Base-by-base conservation (phyloP, 208 protist genomes). In the Lotmaria passim region DNA sequence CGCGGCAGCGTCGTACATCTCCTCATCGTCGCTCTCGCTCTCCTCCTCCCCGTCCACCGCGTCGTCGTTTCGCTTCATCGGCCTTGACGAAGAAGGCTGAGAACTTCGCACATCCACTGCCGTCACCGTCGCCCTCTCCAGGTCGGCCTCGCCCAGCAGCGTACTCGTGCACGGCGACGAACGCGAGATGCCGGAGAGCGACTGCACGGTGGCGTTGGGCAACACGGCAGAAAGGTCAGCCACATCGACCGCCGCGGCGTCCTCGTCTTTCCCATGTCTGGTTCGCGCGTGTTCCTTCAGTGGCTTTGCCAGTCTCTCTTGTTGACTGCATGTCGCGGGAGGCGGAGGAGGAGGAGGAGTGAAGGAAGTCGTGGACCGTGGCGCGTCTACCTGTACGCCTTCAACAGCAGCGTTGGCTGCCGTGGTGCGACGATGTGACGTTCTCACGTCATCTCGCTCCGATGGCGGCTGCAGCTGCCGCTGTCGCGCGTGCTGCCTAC, bases 181-280 rank as follows among this genome's bases (percentile, higher is more conserved):
- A 24, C 67, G 73, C 3, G 86, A 89, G 33, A 94, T 94, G 43
- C 83, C 86, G 7, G 85, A 91, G 51, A 94, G 67, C 1, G 89
- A 94, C 51, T 79, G 83, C n/a, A 91, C 75, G 6, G 73, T 73
- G 8, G 81, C 59, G 26, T 46, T 76, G 24, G 41, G 64, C 0
- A 58, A 72, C 8, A 59, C 47, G n/a, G 52, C 63, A 21, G 62
- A 63, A 8, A 30, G 28, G 48, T 58, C 60, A 26, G 34, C 60
- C 31, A 17, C 28, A 14, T 31, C 60, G 0, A 17, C 41, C 8
- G 47, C 12, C 1, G 51, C 1, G 17, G 31, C 15, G 31, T 41
- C 31, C 10, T 57, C 30, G 7, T 57, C 28, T 38, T 41, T 26
- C 17, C 30, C 3, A 5, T 24, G 14, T 52, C 47, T 6, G 14